These are phyloP conservation scores for Dictyostelium firmibasis DNA, from an alignment of 78 protist genomes.

Conservation along the genomic window DNA sequence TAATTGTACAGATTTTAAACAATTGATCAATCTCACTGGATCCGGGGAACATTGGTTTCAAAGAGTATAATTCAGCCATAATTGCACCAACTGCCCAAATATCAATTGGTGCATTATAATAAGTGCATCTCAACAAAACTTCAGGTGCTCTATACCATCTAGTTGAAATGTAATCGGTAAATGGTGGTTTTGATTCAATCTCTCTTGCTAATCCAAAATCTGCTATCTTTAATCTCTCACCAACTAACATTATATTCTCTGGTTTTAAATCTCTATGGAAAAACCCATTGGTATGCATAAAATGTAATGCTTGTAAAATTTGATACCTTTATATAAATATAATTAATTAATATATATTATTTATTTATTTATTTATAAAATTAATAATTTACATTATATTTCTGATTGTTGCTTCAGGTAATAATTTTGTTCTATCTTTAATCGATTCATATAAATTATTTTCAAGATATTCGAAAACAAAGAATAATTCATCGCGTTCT, in stretches of 20 bases:
- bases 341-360: no score
- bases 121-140: constrained; percentile 84
- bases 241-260: constrained; percentile 90
- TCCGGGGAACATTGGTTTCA: constrained; percentile 97
- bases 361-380: no score
- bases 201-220: constrained; percentile 99
- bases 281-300: constrained; percentile 88
- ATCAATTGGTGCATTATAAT: constrained; percentile 62
- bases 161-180: constrained; percentile 97
- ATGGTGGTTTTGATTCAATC: constrained; percentile 96
- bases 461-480: constrained; percentile 97
- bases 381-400: constrained; percentile 53
- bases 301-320: constrained; percentile 92
- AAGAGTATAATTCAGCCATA: constrained; percentile 96
- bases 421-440: constrained; percentile 80
- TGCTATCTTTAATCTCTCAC: constrained; percentile 93
- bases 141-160: constrained; percentile 99
- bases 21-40: constrained; percentile 93
- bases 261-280: constrained; percentile 99
- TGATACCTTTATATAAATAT: constrained; percentile 83
- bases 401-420: constrained; percentile 87
- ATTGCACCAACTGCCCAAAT: constrained; percentile 88
- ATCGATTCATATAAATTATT: constrained; percentile 89
- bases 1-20: constrained; percentile 87
- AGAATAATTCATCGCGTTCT: constrained; percentile 92